Evolutionary conservation across 257 asterid species (phyloP), one percentile per base, ranked within the genome.

Genomic region (Plantago elongata): DNA sequence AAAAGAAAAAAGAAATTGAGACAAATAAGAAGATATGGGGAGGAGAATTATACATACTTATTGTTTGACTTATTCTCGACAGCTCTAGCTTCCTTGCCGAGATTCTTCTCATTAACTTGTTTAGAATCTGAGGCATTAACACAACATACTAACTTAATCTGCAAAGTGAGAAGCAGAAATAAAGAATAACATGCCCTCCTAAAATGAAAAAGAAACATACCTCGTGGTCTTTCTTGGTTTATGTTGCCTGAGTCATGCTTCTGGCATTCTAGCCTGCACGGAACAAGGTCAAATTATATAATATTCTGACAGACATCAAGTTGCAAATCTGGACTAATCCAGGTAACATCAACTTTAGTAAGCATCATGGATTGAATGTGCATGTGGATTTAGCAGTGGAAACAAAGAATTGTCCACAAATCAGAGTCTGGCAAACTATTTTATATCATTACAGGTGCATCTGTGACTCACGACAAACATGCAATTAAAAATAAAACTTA

Each of bases 261-360:
- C 59, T 65, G 79, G 66, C 58, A 51, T 63, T 77, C 83, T 68
- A 65, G 65, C 78, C 96, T 83, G 83, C 51, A 74, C 47, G 69
- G 34, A 29, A 54, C 57, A 57, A 65, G 27, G 55, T 12, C 27
- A 44, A 38, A 46, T 22, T 22, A 22, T 22, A 22, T 2, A 22
- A 22, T 22, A 22, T 22, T 22, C 27, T 22, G 27, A 22, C 27
- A 1, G 27, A 1, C 1, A 22, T 22, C 27, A 22, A 22, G 27
- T 22, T 22, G 27, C 27, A 22, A 22, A 22, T 22, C 27, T 22
- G 27, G 27, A 22, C 27, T 22, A 22, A 22, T 22, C 27, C 27
- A 1, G 27, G 27, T 22, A 22, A 22, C 27, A 2, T 22, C 2
- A 22, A 22, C 27, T 22, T 22, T 22, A 22, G 27, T 22, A 22